Evolutionary conservation across 2,329 filamentous ascomycete species (phyloP).

Genomic region (Teratosphaeria gauchensis): DNA sequence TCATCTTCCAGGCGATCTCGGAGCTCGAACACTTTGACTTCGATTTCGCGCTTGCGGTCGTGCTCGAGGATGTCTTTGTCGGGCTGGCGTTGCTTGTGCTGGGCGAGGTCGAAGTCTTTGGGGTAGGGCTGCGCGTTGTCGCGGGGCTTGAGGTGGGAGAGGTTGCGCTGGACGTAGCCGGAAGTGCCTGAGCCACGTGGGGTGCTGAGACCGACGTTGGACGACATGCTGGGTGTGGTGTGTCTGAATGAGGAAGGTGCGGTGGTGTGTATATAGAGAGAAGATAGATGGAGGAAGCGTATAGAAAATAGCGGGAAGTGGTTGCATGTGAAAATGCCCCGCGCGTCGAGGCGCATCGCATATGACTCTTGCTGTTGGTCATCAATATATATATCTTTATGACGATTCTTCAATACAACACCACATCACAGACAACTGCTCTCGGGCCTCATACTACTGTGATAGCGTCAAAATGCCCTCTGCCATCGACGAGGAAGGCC

Average conservation of each 20-base stretch:
- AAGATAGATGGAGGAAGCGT: background rate
- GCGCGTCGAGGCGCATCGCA: background rate
- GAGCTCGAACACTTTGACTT: conserved; percentile 87
- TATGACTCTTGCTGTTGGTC: background rate
- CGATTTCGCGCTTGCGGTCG: conserved; percentile 80
- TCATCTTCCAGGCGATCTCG: conserved; percentile 87
- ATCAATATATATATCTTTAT: background rate
- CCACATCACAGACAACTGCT: too few species aligned
- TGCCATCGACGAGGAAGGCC: background rate
- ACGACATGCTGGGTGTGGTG: conserved; percentile 58
- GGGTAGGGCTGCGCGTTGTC: conserved; percentile 67
- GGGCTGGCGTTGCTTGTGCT: conserved; percentile 71
- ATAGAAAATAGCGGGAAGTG: background rate
- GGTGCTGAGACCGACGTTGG: conserved; percentile 92
- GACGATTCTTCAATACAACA: background rate
- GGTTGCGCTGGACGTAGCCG: conserved; percentile 94
- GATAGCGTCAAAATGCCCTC: background rate
- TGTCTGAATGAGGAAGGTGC: background rate
- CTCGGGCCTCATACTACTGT: background rate
- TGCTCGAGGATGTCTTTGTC: conserved; percentile 92
- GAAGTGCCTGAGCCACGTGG: conserved; percentile 93
- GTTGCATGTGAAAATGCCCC: background rate
- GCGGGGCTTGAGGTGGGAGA: conserved; percentile 76
- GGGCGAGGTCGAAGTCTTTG: conserved; percentile 54
- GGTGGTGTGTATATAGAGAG: background rate